These are phyloP conservation scores for Lichenothelia convexa DNA, from an alignment of 495 filamentous ascomycete species.

Conservation along the genomic window DNA sequence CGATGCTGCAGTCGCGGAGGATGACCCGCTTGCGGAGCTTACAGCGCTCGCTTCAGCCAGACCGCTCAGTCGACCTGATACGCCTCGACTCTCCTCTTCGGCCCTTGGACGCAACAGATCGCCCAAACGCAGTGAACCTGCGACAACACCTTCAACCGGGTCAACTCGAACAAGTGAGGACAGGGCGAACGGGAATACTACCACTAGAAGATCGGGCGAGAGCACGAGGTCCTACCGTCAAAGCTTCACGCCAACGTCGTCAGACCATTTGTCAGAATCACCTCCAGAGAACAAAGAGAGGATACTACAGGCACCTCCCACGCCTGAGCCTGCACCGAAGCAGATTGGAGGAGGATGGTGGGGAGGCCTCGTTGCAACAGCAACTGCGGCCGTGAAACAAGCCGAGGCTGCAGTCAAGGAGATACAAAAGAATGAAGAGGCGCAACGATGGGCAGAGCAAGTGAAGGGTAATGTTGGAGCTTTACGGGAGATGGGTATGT, in stretches of 20 bases:
- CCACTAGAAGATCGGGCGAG: slow-evolving; percentile 52
- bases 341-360: slow-evolving; percentile 64
- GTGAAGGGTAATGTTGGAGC: slow-evolving; percentile 81
- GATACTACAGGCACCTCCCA: slow-evolving; percentile 6
- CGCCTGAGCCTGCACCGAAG: slow-evolving; percentile 16
- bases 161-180: slow-evolving; percentile 36
- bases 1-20: slow-evolving; percentile 28
- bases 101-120: slow-evolving; percentile 31
- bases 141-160: slow-evolving; percentile 34
- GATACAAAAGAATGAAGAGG: slow-evolving; percentile 90
- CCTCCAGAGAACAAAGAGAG: slow-evolving; percentile 31
- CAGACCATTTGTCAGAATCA: slow-evolving; percentile 24
- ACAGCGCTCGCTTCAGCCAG: slow-evolving; percentile 53
- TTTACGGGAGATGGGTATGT: slow-evolving; percentile 59
- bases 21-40: slow-evolving; percentile 71
- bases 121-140: slow-evolving; percentile 38
- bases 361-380: slow-evolving; percentile 59
- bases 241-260: slow-evolving; percentile 24
- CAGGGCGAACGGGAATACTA: slow-evolving; percentile 21
- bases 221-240: slow-evolving; percentile 49
- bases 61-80: slow-evolving; percentile 56
- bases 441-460: slow-evolving; percentile 87
- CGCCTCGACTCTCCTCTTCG: slow-evolving; percentile 52
- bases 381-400: slow-evolving; percentile 72
- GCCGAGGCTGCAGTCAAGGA: slow-evolving; percentile 88